Conservation (phyloP, 2,329 filamentous ascomycete species). For the Tolypocladium album region DNA sequence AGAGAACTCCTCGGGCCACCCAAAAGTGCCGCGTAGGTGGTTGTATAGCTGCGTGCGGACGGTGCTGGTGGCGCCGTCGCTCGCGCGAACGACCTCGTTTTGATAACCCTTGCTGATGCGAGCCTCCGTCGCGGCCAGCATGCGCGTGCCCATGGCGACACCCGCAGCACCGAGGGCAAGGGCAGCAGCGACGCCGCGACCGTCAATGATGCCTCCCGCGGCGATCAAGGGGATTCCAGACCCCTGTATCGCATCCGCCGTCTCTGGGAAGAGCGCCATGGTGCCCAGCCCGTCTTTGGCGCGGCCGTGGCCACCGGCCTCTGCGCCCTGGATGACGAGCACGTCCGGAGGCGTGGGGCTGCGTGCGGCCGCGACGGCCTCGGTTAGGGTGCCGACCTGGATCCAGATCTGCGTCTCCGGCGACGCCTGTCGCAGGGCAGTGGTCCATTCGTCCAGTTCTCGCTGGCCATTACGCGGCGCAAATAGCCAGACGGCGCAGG, state of each 20-base stretch:
- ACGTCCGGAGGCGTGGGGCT: conserved; percentile 30
- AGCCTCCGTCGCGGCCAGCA: conserved; percentile 38
- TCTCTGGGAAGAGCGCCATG: conserved; percentile 38
- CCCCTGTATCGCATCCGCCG: conserved; percentile 25
- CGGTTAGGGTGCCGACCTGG: conserved; percentile 37
- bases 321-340: conserved; percentile 40
- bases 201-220: conserved; percentile 42
- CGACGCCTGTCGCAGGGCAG: conserved; percentile 26
- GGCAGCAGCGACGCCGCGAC: conserved; percentile 36
- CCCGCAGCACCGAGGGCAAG: conserved; percentile 41
- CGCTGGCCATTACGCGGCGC: conserved; percentile 25
- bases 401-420: conserved; percentile 37
- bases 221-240: conserved; percentile 33
- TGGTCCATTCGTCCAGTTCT: conserved; percentile 32
- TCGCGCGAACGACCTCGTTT: conserved; percentile 27
- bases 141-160: conserved; percentile 51
- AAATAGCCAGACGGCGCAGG: conserved; percentile 37
- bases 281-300: conserved; percentile 30
- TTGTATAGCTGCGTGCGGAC: conserved; percentile 33
- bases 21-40: conserved; percentile 28
- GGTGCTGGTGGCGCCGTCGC: conserved; percentile 26
- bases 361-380: conserved; percentile 30
- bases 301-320: conserved; percentile 43
- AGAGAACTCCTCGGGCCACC: conserved; percentile 30
- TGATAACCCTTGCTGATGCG: conserved; percentile 29